Evolutionary conservation across 1,284 basidiomycete species (phyloP).

Genomic region (Pseudozyma hubeiensis): DNA sequence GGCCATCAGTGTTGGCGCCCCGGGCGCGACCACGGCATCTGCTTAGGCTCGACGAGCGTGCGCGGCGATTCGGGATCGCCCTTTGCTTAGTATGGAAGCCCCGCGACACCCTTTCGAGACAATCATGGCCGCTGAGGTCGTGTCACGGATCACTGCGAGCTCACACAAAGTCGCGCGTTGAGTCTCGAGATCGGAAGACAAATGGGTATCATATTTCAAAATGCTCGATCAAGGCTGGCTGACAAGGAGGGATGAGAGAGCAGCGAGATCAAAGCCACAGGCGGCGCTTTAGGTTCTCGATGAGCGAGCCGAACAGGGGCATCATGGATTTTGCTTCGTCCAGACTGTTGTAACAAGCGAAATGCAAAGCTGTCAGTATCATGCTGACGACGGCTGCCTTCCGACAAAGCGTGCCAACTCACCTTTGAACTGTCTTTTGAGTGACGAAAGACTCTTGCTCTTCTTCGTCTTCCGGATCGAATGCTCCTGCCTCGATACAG

Average conservation of each 20-base stretch:
- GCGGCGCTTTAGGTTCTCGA: slow-evolving; percentile 61
- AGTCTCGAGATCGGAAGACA: too few relatives aligned
- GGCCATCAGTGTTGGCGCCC: slow-evolving; percentile 28
- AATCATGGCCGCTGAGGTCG: too few relatives aligned
- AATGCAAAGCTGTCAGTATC: neutral
- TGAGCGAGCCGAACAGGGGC: slow-evolving; percentile 52
- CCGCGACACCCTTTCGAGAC: too few relatives aligned
- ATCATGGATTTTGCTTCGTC: slow-evolving; percentile 61
- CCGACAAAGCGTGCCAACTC: neutral
- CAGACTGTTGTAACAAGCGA: slow-evolving; percentile 22
- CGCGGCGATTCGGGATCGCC: neutral
- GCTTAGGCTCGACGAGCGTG: neutral
- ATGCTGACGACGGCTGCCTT: neutral
- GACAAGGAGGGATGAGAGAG: neutral
- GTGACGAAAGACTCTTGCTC: slow-evolving; percentile 38
- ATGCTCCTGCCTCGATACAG: slow-evolving; percentile 68
- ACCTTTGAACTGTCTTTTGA: slow-evolving; percentile 58
- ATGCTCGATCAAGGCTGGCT: too few relatives aligned
- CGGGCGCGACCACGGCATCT: neutral
- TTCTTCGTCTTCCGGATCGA: slow-evolving; percentile 26
- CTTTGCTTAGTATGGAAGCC: neutral
- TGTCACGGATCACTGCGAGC: too few relatives aligned
- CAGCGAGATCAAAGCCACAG: slow-evolving; percentile 51
- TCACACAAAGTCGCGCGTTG: too few relatives aligned
- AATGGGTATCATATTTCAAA: neutral